Percentiles rank a stretch among this genome's conserved stretches.
Conservation (phyloP, 2,329 filamentous ascomycete genomes). For the Tympanopsis confertula region DNA sequence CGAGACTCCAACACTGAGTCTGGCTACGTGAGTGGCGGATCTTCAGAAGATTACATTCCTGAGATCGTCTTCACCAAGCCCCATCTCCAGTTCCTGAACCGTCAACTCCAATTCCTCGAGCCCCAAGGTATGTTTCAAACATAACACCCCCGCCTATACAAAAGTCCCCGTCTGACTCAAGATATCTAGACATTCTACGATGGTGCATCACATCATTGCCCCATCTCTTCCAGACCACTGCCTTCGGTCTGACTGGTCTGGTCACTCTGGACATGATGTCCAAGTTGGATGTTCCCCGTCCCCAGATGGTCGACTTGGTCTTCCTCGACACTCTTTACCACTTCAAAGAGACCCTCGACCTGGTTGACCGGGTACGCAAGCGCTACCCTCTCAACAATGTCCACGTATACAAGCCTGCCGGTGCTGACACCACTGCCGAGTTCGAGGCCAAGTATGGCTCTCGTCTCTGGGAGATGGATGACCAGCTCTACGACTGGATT, state of each 20-base stretch:
- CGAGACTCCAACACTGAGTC: conserved; percentile 31
- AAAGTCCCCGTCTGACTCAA: conserved; percentile 7
- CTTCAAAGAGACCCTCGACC: conserved; percentile 64
- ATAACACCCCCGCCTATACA: conserved; percentile 5
- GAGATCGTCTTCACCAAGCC: conserved; percentile 54
- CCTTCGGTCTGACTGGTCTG: conserved; percentile 71
- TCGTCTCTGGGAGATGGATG: conserved; percentile 71
- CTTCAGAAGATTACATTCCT: conserved; percentile 40
- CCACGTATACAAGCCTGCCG: conserved; percentile 82
- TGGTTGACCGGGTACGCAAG: conserved; percentile 63
- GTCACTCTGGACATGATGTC: conserved; percentile 78
- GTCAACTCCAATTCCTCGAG: conserved; percentile 50
- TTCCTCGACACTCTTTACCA: conserved; percentile 80
- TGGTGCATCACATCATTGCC: conserved; percentile 89
- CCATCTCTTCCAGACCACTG: conserved; percentile 76
- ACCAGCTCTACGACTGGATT: conserved; percentile 89
- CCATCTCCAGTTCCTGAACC: conserved; percentile 54
- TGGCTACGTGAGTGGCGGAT: conserved; percentile 49
- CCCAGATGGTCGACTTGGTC: conserved; percentile 52
- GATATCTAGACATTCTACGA: conserved; percentile 72
- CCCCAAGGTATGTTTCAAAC: conserved; percentile 37
- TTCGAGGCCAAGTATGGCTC: conserved; percentile 76
- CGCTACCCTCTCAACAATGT: conserved; percentile 70
- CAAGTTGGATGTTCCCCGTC: conserved; percentile 56
- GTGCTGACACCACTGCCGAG: conserved; percentile 58